These are phyloP conservation scores for Cadophora sp. DNA, from an alignment of 2,329 filamentous ascomycete genomes.

Conservation along the genomic window DNA sequence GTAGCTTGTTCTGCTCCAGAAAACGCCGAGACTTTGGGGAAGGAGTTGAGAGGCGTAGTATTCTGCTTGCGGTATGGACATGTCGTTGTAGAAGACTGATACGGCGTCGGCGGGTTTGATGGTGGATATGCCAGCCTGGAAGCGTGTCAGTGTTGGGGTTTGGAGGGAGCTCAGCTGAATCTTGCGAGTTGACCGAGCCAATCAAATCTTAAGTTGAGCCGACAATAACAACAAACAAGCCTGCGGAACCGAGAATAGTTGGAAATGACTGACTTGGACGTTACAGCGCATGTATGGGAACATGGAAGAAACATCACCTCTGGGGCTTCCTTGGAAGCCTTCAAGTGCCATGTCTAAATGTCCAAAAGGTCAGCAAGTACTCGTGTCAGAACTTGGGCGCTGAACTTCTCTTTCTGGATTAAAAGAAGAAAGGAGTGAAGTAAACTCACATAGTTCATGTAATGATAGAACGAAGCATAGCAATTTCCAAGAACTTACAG, in stretches of 20 bases:
- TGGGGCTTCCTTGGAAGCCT: constrained; percentile 26
- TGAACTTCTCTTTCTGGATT: not conserved
- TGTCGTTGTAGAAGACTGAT: constrained; percentile 52
- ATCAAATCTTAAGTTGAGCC: not conserved
- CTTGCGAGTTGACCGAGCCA: not conserved
- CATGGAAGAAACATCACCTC: constrained; percentile 37
- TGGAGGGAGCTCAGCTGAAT: not conserved
- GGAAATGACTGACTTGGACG: constrained; percentile 41
- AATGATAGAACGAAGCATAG: not conserved
- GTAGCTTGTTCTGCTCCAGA: constrained; percentile 38
- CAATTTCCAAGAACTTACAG: constrained; percentile 36
- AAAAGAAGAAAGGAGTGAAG: not conserved
- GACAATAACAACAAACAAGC: not conserved
- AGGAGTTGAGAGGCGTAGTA: constrained; percentile 49
- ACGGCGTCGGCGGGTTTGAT: constrained; percentile 44
- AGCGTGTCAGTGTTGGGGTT: constrained; percentile 16
- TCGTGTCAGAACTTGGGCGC: not conserved
- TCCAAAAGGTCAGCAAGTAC: not conserved
- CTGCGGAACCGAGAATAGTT: not conserved
- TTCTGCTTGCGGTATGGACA: constrained; percentile 47
- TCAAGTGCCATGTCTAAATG: constrained; percentile 35
- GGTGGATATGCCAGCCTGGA: constrained; percentile 42
- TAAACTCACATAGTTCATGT: constrained; percentile 7
- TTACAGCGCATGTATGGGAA: constrained; percentile 46
- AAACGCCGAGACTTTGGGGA: constrained; percentile 47